These are phyloP conservation scores for Spergularia azorica DNA, from an alignment of 179 eudicot species.

Conservation along the genomic window DNA sequence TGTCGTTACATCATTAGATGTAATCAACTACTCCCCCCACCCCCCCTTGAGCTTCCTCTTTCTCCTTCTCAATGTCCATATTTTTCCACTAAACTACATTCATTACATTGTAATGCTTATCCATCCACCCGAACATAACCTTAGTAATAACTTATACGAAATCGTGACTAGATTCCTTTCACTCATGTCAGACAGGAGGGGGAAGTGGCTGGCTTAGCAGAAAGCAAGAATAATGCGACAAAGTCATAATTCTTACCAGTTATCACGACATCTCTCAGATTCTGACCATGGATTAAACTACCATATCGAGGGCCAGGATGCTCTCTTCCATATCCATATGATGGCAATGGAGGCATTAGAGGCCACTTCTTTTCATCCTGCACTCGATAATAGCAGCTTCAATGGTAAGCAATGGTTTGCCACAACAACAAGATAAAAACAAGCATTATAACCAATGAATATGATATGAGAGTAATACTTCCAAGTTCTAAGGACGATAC, in stretches of 20 bases:
- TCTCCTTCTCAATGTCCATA: too few species aligned
- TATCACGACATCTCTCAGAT: slow-evolving; percentile 85
- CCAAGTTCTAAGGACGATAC: neutral
- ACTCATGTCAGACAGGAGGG: neutral
- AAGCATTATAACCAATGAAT: neutral
- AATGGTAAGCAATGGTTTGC: slow-evolving; percentile 18
- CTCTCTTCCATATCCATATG: slow-evolving; percentile 96
- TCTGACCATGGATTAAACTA: slow-evolving; percentile 95
- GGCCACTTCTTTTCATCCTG: slow-evolving; percentile 93
- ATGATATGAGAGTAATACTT: neutral
- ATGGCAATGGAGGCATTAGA: slow-evolving; percentile 94
- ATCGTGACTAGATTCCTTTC: neutral
- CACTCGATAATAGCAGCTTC: slow-evolving; percentile 12
- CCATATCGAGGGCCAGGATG: slow-evolving; percentile 94
- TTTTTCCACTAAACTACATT: too few species aligned
- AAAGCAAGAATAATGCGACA: neutral
- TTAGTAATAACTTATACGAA: neutral
- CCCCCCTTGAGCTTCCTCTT: too few species aligned
- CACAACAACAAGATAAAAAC: slow-evolving; percentile 1
- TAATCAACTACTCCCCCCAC: too few species aligned
- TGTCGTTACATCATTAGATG: too few species aligned
- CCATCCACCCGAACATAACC: too few species aligned
- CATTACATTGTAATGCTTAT: too few species aligned
- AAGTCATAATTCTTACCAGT: slow-evolving; percentile 54
- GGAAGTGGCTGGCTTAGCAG: neutral